These are phyloP conservation scores for Plasmopara muralis DNA, from an alignment of 352 stramenopile genomes.

Conservation along the genomic window DNA sequence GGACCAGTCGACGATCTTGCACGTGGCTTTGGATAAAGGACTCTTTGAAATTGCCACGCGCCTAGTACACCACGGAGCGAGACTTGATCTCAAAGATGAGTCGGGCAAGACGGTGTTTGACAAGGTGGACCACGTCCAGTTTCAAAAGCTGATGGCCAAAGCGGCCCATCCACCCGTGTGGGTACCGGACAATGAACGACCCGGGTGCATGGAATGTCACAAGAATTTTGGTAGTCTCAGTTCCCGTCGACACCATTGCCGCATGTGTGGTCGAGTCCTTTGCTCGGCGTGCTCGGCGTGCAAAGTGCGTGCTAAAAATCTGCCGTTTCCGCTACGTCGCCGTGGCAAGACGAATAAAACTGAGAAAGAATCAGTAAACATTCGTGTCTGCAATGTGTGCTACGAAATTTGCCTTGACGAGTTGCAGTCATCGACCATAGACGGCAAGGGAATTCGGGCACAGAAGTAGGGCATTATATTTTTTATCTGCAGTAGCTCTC, in stretches of 20 bases:
- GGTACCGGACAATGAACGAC: slow-evolving; percentile 42
- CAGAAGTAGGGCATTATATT: background rate
- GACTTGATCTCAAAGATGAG: slow-evolving; percentile 54
- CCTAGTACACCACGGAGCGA: slow-evolving; percentile 46
- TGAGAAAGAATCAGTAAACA: slow-evolving; percentile 39
- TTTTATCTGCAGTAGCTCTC: background rate
- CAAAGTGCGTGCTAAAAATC: slow-evolving; percentile 41
- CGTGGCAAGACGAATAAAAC: slow-evolving; percentile 52
- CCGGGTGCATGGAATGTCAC: slow-evolving; percentile 49
- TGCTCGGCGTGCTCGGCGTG: slow-evolving; percentile 42
- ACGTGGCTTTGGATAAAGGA: slow-evolving; percentile 52
- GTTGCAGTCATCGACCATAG: slow-evolving; percentile 8
- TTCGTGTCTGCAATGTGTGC: slow-evolving; percentile 70
- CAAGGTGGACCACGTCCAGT: slow-evolving; percentile 37
- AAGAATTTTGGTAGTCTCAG: slow-evolving; percentile 44
- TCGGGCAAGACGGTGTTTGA: slow-evolving; percentile 57
- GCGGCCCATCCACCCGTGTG: slow-evolving; percentile 39
- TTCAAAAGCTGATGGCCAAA: slow-evolving; percentile 49
- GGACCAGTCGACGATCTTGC: slow-evolving; percentile 56
- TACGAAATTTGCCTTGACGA: slow-evolving; percentile 40
- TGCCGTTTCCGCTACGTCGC: slow-evolving; percentile 33
- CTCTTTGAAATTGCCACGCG: slow-evolving; percentile 43
- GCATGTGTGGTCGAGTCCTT: slow-evolving; percentile 46
- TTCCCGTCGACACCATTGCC: slow-evolving; percentile 49
- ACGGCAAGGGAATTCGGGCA: slow-evolving; percentile 5